phyloP scores from a whole-genome alignment of 179 eudicot genomes.

The Drosera spatulata region DNA sequence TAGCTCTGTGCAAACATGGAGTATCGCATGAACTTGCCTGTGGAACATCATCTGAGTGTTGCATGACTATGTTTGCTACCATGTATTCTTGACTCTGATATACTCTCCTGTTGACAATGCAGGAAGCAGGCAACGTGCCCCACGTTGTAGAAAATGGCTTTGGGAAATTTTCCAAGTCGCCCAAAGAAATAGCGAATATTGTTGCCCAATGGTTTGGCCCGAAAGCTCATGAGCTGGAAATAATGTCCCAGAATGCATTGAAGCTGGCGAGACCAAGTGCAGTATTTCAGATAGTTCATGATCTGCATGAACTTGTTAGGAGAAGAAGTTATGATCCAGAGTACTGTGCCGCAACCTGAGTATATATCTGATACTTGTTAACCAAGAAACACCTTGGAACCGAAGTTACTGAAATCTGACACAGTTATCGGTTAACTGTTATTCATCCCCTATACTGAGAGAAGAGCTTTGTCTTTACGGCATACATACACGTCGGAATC shows the following conservation, averaged over 20 bases:
- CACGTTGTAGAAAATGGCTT: conserved; percentile 84
- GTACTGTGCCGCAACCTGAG: conserved; percentile 5
- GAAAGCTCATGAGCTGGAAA: conserved; percentile 57
- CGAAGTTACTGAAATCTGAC: too few species aligned
- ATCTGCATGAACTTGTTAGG: conserved; percentile 78
- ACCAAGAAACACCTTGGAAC: too few species aligned
- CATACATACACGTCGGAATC: too few species aligned
- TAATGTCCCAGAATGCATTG: conserved; percentile 76
- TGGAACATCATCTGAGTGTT: too few species aligned
- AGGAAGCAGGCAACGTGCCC: conserved; percentile 99
- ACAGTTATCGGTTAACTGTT: too few species aligned
- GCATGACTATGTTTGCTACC: too few species aligned
- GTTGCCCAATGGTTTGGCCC: conserved; percentile 94
- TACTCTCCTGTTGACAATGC: conserved; percentile 4
- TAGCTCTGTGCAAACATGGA: too few species aligned
- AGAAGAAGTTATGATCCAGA: conserved; percentile 51
- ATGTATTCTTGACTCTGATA: not conserved
- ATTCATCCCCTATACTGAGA: too few species aligned
- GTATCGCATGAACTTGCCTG: too few species aligned
- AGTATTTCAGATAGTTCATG: conserved; percentile 91
- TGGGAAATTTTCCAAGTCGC: conserved; percentile 84
- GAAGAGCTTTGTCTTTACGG: too few species aligned
- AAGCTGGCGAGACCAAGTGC: conserved; percentile 87
- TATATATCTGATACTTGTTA: too few species aligned
- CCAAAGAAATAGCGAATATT: conserved; percentile 70